phyloP scores from a whole-genome alignment of 2,329 filamentous ascomycete genomes.

The Fusarium palustre region DNA sequence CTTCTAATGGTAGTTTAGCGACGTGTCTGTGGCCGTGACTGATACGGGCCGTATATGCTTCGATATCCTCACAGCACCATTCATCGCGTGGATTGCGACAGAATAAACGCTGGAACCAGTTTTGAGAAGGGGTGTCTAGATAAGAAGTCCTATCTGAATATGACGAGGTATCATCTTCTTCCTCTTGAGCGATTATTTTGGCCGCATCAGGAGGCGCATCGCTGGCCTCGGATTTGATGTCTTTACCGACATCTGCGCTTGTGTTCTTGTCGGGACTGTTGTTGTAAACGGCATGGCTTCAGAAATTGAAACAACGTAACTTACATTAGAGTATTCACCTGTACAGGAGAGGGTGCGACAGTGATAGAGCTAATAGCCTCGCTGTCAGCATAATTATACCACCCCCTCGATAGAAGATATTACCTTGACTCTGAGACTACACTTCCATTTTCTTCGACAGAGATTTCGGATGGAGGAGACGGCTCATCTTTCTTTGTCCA shows the following conservation, averaged over 20 bases:
- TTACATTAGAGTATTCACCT: neutral
- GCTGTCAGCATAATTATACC: neutral
- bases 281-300: neutral
- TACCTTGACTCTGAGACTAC: neutral
- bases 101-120: slow-evolving; percentile 5
- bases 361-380: neutral
- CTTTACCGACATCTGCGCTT: too few species aligned
- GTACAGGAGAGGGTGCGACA: neutral
- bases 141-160: neutral
- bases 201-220: rapidly evolving
- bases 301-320: rapidly evolving
- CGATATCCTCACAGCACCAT: neutral
- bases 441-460: neutral
- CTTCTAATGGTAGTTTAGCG: neutral
- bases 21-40: rapidly evolving
- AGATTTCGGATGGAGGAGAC: rapidly evolving
- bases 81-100: neutral
- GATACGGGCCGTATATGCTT: neutral
- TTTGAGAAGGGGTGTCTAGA: rapidly evolving
- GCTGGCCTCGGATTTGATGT: neutral
- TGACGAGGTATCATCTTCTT: rapidly evolving
- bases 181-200: too few species aligned
- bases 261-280: neutral
- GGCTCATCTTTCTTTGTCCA: neutral
- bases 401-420: rapidly evolving